Evolutionary conservation across 345 rosid species (phyloP).

Genomic region (Gossypium ekmanianum): DNA sequence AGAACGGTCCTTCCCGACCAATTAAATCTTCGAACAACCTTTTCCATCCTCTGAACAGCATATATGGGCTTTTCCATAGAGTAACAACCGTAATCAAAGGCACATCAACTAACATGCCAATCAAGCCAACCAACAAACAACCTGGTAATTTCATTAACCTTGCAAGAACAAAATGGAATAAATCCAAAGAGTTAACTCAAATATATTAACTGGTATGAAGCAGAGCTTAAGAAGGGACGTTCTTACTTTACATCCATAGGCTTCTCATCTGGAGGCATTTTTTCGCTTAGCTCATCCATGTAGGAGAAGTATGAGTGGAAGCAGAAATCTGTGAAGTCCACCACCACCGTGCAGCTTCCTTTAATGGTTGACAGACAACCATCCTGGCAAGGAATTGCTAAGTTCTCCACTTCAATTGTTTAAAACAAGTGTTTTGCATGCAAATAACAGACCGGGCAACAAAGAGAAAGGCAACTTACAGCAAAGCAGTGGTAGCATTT

Average conservation of each 20-base stretch:
- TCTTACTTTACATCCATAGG: conserved; percentile 60
- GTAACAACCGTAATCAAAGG: conserved; percentile 56
- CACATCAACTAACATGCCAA: conserved; percentile 62
- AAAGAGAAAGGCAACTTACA: conserved; percentile 33
- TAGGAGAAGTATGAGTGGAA: conserved; percentile 84
- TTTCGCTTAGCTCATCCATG: conserved; percentile 80
- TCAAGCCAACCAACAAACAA: conserved; percentile 52
- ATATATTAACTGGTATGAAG: neutral
- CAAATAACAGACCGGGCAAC: neutral
- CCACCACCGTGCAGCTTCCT: conserved; percentile 67
- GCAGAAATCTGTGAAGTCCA: conserved; percentile 78
- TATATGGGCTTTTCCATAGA: conserved; percentile 76
- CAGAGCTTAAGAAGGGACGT: neutral
- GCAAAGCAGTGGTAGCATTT: conserved; percentile 70
- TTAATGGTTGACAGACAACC: conserved; percentile 58
- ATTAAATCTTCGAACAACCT: conserved; percentile 75
- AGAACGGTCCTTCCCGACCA: conserved; percentile 86
- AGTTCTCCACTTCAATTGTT: neutral
- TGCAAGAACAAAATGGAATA: conserved; percentile 6
- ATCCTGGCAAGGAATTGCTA: conserved; percentile 37
- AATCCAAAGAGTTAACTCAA: neutral
- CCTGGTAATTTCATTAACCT: conserved; percentile 69
- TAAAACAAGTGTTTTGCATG: neutral
- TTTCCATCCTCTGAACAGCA: conserved; percentile 85
- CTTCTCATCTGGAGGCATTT: conserved; percentile 41